Base-by-base conservation (phyloP, 2,329 filamentous ascomycete species). In the Tolypocladium pustulatum region DNA sequence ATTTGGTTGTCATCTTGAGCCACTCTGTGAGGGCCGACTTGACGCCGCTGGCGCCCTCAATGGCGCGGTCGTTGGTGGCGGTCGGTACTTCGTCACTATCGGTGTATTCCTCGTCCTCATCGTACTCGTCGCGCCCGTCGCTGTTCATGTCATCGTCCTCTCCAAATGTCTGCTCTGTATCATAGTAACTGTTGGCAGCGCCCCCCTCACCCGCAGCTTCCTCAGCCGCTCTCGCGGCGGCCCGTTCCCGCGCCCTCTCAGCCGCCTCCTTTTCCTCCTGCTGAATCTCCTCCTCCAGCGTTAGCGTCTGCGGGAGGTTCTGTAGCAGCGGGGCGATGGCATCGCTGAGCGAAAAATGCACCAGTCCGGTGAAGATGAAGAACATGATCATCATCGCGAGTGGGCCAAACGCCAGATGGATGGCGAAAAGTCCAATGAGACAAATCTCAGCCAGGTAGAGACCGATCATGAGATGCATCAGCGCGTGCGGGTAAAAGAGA, bases 381-480 rank as follows among this genome's bases (percentile, higher is more conserved):
- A 91, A 87, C 57, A 87, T 75, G 55, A 93, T 79, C 85, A 92
- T 91, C 55, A 94, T 74, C 34, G 91, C 76, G 66, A 93, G 71
- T 0, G 90, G 89, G 0, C 86, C 87, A 22, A 86, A 76, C 0
- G 85, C 83, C 1, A 79, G 75, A 8, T 83, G 85, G 56, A 93
- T 84, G 56, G 82, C 88, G 65, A 97, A 92, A 2, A 97, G 79
- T 55, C 91, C 92, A 63, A 96, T 87, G 68, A 97, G 78, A 71
- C 90, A 94, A 36, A 93, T 75, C 63, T 94, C 86, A 1, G 87
- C 84, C 40, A 97, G 79, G 70, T 97, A 97, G 55, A 95, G 78
- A 27, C 93, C 92, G 1, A 87, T 86, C 34, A 93, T 85, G 54
- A 95, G 83, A 60, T 97, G 92, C 70, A 95, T 87, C 56, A 97